phyloP scores from a whole-genome alignment of 176 grass and related monocot species.

The Chrysopogon serrulatus region DNA sequence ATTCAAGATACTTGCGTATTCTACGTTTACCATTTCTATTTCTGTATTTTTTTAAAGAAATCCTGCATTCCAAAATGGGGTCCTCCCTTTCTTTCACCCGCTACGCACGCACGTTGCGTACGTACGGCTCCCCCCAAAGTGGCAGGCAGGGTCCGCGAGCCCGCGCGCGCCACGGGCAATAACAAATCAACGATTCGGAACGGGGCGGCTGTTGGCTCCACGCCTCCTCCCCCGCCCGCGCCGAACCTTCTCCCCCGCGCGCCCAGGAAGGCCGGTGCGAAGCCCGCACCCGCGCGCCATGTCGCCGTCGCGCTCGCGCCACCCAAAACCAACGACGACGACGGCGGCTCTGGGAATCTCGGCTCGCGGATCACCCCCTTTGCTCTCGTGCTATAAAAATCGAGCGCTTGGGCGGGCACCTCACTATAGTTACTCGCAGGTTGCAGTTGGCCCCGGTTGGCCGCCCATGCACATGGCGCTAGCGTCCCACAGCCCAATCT shows the following conservation, averaged over 20 bases:
- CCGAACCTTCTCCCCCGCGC: constrained; percentile 38
- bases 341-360: neutral
- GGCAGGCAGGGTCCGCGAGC: neutral
- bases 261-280: constrained; percentile 37
- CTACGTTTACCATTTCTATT: neutral
- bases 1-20: neutral
- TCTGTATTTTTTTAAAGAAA: neutral
- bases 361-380: too few species aligned
- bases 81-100: neutral
- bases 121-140: neutral
- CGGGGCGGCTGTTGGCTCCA: neutral
- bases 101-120: neutral
- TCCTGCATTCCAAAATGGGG: neutral
- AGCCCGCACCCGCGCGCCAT: neutral
- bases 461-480: constrained; percentile 19
- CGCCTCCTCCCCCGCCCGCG: neutral
- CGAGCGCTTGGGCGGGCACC: neutral
- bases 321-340: neutral
- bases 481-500: neutral
- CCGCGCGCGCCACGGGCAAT: neutral
- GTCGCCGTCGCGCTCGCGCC: neutral
- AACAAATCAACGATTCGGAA: neutral
- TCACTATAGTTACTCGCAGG: neutral
- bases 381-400: constrained; percentile 10
- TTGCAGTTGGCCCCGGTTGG: too few species aligned